Evolutionary conservation across 2,329 filamentous ascomycete genomes (phyloP).

Genomic region (Diaporthe australafricana): DNA sequence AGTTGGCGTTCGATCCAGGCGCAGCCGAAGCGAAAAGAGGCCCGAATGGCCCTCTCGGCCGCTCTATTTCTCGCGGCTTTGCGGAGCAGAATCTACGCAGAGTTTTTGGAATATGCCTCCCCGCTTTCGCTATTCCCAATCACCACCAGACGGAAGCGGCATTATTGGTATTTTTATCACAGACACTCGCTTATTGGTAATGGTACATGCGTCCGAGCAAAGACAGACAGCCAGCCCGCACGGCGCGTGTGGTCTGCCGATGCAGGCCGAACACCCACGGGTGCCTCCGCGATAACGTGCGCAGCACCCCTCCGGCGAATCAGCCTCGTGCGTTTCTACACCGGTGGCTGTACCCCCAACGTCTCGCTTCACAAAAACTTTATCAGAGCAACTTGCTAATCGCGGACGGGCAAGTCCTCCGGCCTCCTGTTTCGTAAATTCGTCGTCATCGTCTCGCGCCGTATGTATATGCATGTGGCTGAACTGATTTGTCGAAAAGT

Average conservation of each 20-base stretch:
- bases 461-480: background rate
- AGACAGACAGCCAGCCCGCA: background rate
- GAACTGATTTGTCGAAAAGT: background rate
- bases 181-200: background rate
- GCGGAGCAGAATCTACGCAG: conserved; percentile 13
- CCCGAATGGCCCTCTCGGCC: conserved; percentile 27
- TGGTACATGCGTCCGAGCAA: background rate
- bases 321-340: conserved; percentile 3
- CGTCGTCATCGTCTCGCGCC: conserved; percentile 1
- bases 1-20: conserved; percentile 15
- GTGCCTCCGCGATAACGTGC: conserved; percentile 11
- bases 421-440: background rate
- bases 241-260: background rate
- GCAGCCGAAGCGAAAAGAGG: conserved; percentile 14
- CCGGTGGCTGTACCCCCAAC: background rate
- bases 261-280: conserved; percentile 14
- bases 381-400: background rate
- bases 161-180: background rate
- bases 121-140: conserved; percentile 7
- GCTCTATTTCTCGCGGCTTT: conserved; percentile 28
- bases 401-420: background rate
- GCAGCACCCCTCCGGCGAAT: conserved; percentile 7
- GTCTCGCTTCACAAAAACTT: background rate
- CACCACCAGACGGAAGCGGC: background rate
- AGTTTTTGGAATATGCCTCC: conserved; percentile 13